These are phyloP conservation scores for Zymoseptoria ardabiliae DNA, from an alignment of 2,329 filamentous ascomycete species.

Conservation along the genomic window DNA sequence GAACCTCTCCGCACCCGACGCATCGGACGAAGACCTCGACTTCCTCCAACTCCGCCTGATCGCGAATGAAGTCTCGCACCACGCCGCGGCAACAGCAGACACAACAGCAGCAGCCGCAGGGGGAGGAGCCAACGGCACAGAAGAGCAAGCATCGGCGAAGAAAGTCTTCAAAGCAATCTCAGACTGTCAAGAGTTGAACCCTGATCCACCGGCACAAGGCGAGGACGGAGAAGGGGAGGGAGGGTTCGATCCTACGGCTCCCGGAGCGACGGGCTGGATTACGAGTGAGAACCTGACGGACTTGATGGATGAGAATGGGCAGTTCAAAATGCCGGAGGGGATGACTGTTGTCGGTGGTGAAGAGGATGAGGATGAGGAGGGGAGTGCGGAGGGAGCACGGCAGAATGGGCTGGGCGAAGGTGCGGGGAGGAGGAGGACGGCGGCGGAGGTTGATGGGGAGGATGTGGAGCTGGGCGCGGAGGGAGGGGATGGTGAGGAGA, in stretches of 20 bases:
- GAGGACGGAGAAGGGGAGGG: conserved; percentile 42
- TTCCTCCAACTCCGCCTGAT: conserved; percentile 62
- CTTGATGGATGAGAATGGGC: conserved; percentile 73
- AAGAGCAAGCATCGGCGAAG: conserved; percentile 26
- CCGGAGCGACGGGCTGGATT: conserved; percentile 74
- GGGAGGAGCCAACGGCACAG: conserved; percentile 1
- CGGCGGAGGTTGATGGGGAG: conserved; percentile 40
- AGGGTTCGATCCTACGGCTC: conserved; percentile 49
- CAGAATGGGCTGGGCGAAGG: conserved; percentile 27
- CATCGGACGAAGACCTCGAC: conserved; percentile 57
- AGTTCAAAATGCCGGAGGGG: conserved; percentile 67
- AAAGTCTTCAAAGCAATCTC: conserved; percentile 62
- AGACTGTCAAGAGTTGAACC: conserved; percentile 67
- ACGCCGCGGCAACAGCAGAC: conserved; percentile 8
- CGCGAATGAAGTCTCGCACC: conserved; percentile 33
- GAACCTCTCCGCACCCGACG: conserved; percentile 51
- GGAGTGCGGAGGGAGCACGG: conserved; percentile 16
- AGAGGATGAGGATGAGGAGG: conserved; percentile 38
- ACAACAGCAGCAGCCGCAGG: no score
- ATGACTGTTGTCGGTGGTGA: conserved; percentile 53
- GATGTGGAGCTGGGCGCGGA: conserved; percentile 18
- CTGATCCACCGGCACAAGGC: conserved; percentile 53
- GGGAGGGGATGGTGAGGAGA: conserved; percentile 31
- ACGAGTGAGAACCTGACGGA: conserved; percentile 85
- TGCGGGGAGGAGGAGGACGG: conserved; percentile 27